These are phyloP conservation scores for Ustilago loliicola DNA, from an alignment of 1,284 basidiomycete genomes.

Conservation along the genomic window DNA sequence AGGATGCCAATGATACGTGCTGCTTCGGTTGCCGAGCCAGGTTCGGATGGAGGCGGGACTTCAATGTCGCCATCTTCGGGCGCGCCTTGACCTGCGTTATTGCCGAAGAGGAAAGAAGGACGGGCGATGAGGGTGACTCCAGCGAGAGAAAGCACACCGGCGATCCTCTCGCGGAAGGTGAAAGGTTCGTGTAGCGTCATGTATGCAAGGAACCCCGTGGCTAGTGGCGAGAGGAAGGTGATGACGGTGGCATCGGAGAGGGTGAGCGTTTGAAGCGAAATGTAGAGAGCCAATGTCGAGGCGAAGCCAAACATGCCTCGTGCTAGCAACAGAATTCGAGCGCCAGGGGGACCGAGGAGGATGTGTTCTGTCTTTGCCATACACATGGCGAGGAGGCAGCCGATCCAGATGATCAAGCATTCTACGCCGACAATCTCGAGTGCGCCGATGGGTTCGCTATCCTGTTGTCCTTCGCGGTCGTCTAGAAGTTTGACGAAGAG, in stretches of 20 bases:
- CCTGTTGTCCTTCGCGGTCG: constrained; percentile 32
- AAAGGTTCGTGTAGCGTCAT: constrained; percentile 79
- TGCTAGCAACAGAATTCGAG: constrained; percentile 75
- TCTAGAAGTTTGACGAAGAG: constrained; percentile 76
- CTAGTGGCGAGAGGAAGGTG: constrained; percentile 80
- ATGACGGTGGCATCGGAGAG: constrained; percentile 83
- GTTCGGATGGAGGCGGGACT: constrained; percentile 14
- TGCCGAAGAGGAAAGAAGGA: constrained; percentile 52
- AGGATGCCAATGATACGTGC: constrained; percentile 69
- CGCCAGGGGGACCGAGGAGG: constrained; percentile 78
- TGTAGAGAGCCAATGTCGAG: constrained; percentile 77
- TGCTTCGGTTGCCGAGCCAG: constrained; percentile 25
- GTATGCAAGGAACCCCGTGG: constrained; percentile 78
- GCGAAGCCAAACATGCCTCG: constrained; percentile 78
- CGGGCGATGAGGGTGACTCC: constrained; percentile 77
- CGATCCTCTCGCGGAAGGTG: constrained; percentile 76
- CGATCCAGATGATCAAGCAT: constrained; percentile 73
- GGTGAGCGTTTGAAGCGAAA: constrained; percentile 78
- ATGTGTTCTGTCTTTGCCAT: constrained; percentile 76
- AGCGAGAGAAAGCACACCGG: constrained; percentile 77
- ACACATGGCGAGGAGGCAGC: constrained; percentile 60
- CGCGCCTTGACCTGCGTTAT: constrained; percentile 22
- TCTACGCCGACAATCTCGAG: constrained; percentile 74
- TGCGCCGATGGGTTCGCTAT: constrained; percentile 35
- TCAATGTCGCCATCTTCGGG: constrained; percentile 46